Base-by-base conservation (phyloP, 805 yeast genomes). In the Kazachstania africana region DNA sequence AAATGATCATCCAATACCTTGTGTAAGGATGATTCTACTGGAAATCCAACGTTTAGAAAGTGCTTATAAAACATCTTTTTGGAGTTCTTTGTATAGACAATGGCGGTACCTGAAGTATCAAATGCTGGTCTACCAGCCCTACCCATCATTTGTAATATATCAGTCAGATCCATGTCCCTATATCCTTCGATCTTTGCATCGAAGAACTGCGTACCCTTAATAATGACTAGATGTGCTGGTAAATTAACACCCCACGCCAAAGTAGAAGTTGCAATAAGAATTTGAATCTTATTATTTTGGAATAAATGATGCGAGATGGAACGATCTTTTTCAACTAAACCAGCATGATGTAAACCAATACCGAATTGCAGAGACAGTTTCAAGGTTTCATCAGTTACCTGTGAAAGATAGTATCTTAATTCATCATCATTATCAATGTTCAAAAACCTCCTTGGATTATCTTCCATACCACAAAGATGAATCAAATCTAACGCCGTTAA, bases 221-320 rank as follows among this genome's bases (percentile, higher is more conserved):
- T 76, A 39, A 91, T 80, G 13, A 91, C 99, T n/a, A 85, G 91
- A 2, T 95, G 96, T 3, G 98, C 98, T 3, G 99, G 99, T 37
- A 93, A 64, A 50, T 91, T 91, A 17, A 91, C 97, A 70, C 99
- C 99, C 99, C 99, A 91, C 0, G 99, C 99, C 36, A 91, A 70
- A 0, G 99, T 91, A 1, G 98, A 93, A 0, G 99, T 91, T 58
- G 95, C 88, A 46, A 93, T 80, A 13, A 91, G 62, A 3, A 91
- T 95, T 41, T 80, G 83, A 42, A 93, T 79, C 2, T 83, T 78
- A 26, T 95, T 95, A 18, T 65, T 57, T 23, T 76, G 66, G 53
- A 91, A 91, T 71, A 88, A 68, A 47, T 77, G 77, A 48, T 91
- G 98, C 0, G 93, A 78, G 35, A 85, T 57, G 41, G 84, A 81